phyloP scores from a whole-genome alignment of 176 grass and related monocot genomes.

The Oryza longistaminata region DNA sequence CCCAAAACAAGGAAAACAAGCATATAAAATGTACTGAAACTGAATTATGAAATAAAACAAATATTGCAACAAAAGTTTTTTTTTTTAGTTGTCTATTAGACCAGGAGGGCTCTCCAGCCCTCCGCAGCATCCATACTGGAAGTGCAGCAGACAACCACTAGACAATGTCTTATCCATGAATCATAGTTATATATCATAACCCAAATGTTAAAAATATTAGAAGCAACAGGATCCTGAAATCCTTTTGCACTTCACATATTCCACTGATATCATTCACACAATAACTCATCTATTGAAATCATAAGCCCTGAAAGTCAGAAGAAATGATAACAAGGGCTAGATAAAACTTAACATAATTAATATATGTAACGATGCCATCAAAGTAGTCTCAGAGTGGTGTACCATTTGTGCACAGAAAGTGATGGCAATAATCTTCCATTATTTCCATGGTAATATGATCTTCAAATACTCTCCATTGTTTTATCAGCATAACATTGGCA shows the following conservation, averaged over 20 bases:
- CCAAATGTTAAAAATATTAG: slow-evolving; percentile 1
- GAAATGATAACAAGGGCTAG: slow-evolving; percentile 12
- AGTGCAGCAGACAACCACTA: not conserved
- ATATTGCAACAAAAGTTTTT: not conserved
- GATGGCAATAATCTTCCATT: slow-evolving; percentile 16
- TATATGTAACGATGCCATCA: not conserved
- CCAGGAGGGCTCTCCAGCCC: not conserved
- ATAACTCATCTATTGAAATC: slow-evolving; percentile 14
- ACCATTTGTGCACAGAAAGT: slow-evolving; percentile 13
- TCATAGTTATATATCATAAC: not conserved
- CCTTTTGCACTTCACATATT: not conserved
- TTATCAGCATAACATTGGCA: slow-evolving; percentile 38
- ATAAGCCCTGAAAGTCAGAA: not conserved
- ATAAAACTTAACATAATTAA: slow-evolving; percentile 15
- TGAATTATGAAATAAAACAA: not conserved
- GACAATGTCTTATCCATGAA: not conserved
- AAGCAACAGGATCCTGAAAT: not conserved
- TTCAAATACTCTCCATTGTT: slow-evolving; percentile 17
- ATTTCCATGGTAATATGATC: slow-evolving; percentile 19
- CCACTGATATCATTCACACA: not conserved
- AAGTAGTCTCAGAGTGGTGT: slow-evolving; percentile 24
- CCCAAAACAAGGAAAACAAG: slow-evolving; percentile 15
- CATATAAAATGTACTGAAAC: not conserved
- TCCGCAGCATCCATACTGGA: not conserved
- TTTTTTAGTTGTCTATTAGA: not conserved